Evolutionary conservation across 768 basidiomycete genomes (phyloP), one percentile per base, ranked within the genome.

Genomic region (Guyanaporus albipodus): DNA sequence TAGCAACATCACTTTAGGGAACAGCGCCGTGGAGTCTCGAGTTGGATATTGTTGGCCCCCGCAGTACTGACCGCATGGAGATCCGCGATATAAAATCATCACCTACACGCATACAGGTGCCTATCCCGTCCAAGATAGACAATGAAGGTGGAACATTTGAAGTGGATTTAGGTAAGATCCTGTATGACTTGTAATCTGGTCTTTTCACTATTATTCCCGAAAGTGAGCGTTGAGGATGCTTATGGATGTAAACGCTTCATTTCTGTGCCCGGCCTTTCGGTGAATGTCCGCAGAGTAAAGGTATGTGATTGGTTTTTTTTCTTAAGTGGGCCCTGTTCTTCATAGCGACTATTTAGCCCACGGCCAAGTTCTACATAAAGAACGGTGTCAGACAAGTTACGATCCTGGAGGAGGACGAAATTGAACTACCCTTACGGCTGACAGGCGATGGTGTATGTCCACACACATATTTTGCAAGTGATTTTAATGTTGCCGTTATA

Each of bases 1-100:
- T 54, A 17, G 50, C n/a, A 24, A 52, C 2, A 49, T 34, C 12
- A 10, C 40, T 45, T 12, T 42, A 93, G 87, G 96, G 96, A 39
- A 87, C 83, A 4, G 81, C 88, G 4, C 95, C 96, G 2, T 95
- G 94, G 87, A 88, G 80, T 56, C 61, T 98, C 23, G 87, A 88
- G 38, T 70, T 94, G 19, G 87, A 91, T 57, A 71, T 91, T 11
- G 85, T 89, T 31, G 87, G 87, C 6, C 82, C 86, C 4, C 78
- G 77, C 43, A 76, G 73, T 28, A 78, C 85, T 1, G 82, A 88
- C 50, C 75, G 71, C 10, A 50, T 88, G 15, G 67, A 68, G 15
- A 69, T 88, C 50, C 58, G 69, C 23, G 76, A 74, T 18, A 82
- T 92, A 39, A 70, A 76, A 35, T 71, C 73, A 0, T 60, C 78